A percentile compares a stretch with the other conserved stretches of the same genome.
Conservation (phyloP, 2,329 filamentous ascomycete genomes). For the Trichoderma lentiforme region DNA sequence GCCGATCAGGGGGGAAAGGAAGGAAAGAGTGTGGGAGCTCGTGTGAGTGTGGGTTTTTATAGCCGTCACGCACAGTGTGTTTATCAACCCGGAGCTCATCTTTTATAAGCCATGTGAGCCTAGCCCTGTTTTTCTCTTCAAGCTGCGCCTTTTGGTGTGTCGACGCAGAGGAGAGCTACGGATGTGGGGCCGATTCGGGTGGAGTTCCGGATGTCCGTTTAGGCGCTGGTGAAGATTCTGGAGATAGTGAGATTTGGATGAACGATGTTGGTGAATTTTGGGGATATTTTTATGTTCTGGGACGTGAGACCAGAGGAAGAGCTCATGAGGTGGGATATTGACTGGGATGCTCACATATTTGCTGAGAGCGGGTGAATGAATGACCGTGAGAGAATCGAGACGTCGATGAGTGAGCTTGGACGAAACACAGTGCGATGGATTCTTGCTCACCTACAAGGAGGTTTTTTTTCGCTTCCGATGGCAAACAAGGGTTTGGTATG, state of each 20-base stretch:
- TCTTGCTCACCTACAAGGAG: background rate
- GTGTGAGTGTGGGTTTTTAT: constrained; percentile 23
- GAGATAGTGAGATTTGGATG: background rate
- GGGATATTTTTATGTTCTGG: background rate
- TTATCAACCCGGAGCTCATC: background rate
- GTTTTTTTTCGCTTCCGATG: background rate
- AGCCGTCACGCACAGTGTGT: constrained; percentile 10
- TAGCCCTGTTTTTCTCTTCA: background rate
- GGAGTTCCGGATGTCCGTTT: background rate
- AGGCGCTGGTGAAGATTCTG: background rate
- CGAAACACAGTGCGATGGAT: background rate
- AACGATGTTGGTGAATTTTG: background rate
- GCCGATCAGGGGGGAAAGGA: constrained; percentile 1
- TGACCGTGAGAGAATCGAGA: background rate
- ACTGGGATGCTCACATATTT: background rate
- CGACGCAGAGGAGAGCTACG: background rate
- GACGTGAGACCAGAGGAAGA: background rate
- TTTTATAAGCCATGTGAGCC: background rate
- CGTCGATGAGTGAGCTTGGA: background rate
- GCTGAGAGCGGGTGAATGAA: background rate
- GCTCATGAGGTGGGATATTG: too few relatives aligned
- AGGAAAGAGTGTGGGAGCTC: constrained; percentile 6
- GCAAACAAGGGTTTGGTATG: background rate
- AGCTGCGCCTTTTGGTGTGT: constrained; percentile 5
- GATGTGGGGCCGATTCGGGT: constrained; percentile 16